These are phyloP conservation scores for Phytophthora pistaciae DNA, from an alignment of 352 stramenopile species.

Conservation along the genomic window DNA sequence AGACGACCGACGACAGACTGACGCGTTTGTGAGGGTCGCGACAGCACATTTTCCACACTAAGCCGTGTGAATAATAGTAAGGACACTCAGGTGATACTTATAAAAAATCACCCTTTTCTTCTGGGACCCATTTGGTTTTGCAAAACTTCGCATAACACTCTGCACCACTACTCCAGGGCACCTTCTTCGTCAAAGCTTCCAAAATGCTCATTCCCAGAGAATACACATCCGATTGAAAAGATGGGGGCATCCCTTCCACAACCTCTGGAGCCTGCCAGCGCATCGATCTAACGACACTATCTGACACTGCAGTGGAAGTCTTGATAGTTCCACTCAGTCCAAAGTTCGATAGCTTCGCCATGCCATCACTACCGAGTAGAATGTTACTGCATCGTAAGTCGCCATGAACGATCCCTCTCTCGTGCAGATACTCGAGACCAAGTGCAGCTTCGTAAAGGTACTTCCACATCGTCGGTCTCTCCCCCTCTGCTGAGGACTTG, in stretches of 20 bases:
- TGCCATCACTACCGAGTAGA: slow-evolving; percentile 23
- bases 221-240: too few species aligned
- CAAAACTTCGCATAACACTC: too few species aligned
- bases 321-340: slow-evolving; percentile 15
- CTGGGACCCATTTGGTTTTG: too few species aligned
- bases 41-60: slow-evolving; percentile 22
- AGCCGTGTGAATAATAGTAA: too few species aligned
- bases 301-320: too few species aligned
- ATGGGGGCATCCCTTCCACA: too few species aligned
- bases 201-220: too few species aligned
- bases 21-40: slow-evolving; percentile 3
- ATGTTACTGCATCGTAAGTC: slow-evolving; percentile 44
- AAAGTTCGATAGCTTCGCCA: slow-evolving; percentile 41
- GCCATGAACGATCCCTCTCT: slow-evolving; percentile 14
- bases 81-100: too few species aligned
- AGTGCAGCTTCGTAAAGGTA: slow-evolving; percentile 20
- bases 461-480: slow-evolving; percentile 3
- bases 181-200: too few species aligned
- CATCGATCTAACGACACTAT: not conserved
- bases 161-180: too few species aligned
- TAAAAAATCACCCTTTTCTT: too few species aligned
- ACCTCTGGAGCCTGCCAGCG: slow-evolving; percentile 19
- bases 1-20: slow-evolving; percentile 1
- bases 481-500: not conserved
- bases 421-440: slow-evolving; percentile 12